phyloP scores from a whole-genome alignment of 2,329 filamentous ascomycete genomes.

The Cladophialophora immunda region DNA sequence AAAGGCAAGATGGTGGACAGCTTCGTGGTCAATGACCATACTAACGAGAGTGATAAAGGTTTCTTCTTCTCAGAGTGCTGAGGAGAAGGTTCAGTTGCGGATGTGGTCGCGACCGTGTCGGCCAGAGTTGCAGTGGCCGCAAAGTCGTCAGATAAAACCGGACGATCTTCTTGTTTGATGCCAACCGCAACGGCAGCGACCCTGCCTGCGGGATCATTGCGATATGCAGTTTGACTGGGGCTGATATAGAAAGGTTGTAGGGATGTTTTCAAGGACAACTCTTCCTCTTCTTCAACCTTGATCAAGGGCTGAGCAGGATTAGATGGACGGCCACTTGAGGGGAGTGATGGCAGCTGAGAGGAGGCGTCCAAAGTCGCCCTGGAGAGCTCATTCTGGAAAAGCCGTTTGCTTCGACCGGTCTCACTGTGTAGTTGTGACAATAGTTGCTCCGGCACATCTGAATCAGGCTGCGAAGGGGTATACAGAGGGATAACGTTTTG shows the following conservation, averaged over 20 bases:
- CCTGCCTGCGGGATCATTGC: background rate
- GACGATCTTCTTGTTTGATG: conserved; percentile 10
- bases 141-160: background rate
- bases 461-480: background rate
- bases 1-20: conserved; percentile 15
- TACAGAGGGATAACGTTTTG: background rate
- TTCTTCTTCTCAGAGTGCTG: background rate
- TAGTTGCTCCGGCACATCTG: background rate
- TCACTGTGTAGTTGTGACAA: background rate
- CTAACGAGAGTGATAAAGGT: background rate
- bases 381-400: background rate
- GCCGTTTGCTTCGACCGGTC: background rate
- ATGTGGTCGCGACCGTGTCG: background rate
- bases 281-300: background rate
- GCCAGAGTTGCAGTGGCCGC: background rate
- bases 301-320: background rate
- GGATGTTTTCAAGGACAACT: background rate
- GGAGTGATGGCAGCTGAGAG: background rate
- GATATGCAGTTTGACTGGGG: background rate
- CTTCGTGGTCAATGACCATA: background rate
- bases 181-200: background rate
- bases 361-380: background rate
- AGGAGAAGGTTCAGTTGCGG: conserved; percentile 5
- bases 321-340: background rate
- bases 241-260: background rate